Evolutionary conservation across 192 early-diverging fungal genomes (phyloP).

Genomic region (Pilaira anomala): DNA sequence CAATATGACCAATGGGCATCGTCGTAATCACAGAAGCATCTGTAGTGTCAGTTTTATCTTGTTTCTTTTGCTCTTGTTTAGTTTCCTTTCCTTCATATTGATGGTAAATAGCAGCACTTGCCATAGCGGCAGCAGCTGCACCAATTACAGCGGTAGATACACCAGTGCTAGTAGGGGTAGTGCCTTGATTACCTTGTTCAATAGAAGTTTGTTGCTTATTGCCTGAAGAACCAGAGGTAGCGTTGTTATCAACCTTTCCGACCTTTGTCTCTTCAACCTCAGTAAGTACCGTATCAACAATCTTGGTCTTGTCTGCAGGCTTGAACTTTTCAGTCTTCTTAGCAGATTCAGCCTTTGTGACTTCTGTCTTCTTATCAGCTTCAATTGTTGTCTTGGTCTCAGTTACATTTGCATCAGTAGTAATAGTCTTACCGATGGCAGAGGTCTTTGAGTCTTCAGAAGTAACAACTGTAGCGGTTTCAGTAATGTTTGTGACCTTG

Average conservation of each 20-base stretch:
- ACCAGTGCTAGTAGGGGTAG: background rate
- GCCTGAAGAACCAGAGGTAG: too few species aligned
- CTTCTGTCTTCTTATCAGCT: background rate
- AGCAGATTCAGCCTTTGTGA: background rate
- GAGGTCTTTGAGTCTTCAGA: background rate
- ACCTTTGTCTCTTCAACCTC: conserved; percentile 10
- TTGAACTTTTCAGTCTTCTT: background rate
- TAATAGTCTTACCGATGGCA: background rate
- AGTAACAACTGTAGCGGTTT: conserved; percentile 7
- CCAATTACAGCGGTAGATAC: conserved; percentile 5
- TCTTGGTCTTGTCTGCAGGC: background rate
- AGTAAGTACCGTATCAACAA: background rate
- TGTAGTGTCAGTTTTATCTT: too few species aligned
- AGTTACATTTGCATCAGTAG: background rate
- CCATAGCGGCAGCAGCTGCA: conserved; percentile 19
- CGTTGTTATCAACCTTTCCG: too few species aligned
- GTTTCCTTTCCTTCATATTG: conserved; percentile 17
- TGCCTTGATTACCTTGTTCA: background rate
- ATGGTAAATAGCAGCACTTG: conserved; percentile 5
- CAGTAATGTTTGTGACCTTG: conserved; percentile 2
- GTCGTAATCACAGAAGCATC: background rate
- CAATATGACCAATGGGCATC: background rate
- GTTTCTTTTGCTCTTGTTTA: conserved; percentile 2
- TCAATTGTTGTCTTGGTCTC: background rate
- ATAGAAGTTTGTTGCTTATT: background rate